Conservation (phyloP, 768 basidiomycete genomes). For the Mycena alexandri region DNA sequence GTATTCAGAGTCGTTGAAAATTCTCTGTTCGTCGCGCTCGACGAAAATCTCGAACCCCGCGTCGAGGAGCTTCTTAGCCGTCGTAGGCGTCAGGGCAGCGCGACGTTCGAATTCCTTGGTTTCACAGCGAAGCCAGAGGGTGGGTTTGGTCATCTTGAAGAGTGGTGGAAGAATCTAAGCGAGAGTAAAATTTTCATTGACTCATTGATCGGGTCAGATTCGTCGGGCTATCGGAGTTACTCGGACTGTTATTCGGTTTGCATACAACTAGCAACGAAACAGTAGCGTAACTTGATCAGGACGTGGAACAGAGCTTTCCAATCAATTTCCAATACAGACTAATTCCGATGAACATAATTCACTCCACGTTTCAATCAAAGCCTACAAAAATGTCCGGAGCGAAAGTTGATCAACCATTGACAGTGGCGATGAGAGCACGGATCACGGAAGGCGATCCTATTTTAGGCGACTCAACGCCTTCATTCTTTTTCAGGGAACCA, state of each 20-base stretch:
- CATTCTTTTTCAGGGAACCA: not conserved
- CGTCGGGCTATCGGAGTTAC: not conserved
- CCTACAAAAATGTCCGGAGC: too few relatives aligned
- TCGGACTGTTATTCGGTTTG: not conserved
- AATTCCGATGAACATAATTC: too few relatives aligned
- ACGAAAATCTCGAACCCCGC: constrained; percentile 92
- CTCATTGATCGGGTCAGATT: constrained; percentile 19
- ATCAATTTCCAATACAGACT: too few relatives aligned
- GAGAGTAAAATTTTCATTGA: constrained; percentile 26
- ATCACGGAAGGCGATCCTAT: not conserved
- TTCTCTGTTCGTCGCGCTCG: constrained; percentile 93
- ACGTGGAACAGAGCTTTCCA: too few relatives aligned
- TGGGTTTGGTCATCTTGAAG: constrained; percentile 61
- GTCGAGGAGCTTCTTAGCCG: constrained; percentile 88
- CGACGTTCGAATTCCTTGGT: constrained; percentile 95
- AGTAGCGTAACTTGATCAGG: too few relatives aligned
- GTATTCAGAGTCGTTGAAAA: constrained; percentile 94
- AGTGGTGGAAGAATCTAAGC: too few relatives aligned
- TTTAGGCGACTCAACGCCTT: not conserved
- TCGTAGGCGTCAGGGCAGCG: constrained; percentile 92
- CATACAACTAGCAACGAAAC: too few relatives aligned
- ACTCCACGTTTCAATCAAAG: too few relatives aligned
- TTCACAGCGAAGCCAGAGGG: constrained; percentile 97
- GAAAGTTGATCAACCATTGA: too few relatives aligned
- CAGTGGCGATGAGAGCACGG: constrained; percentile 16